These are phyloP conservation scores for Zea mays DNA, from an alignment of 176 grass and related monocot species.

Conservation along the genomic window DNA sequence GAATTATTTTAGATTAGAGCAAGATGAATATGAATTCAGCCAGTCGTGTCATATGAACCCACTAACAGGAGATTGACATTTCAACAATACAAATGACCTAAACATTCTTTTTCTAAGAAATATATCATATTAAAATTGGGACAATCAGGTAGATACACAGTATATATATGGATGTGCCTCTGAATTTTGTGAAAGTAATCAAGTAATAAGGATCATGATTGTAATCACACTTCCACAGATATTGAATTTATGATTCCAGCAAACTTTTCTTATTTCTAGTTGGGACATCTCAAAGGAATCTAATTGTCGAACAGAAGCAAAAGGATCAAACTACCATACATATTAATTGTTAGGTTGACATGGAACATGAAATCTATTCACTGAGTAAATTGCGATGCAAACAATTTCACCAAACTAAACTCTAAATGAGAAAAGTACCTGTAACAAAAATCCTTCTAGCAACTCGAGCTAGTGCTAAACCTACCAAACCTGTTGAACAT, in stretches of 20 bases:
- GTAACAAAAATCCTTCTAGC: constrained; percentile 68
- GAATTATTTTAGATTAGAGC: not conserved
- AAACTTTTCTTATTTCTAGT: not conserved
- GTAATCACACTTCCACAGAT: not conserved
- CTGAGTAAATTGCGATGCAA: not conserved
- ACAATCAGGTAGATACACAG: not conserved
- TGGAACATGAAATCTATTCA: not conserved
- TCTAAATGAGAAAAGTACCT: constrained; percentile 43
- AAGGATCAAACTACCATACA: not conserved
- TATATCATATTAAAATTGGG: not conserved
- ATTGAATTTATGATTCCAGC: not conserved
- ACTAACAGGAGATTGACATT: not conserved
- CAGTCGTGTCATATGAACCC: not conserved
- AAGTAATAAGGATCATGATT: not conserved
- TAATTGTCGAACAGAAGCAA: not conserved
- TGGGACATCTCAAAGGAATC: not conserved
- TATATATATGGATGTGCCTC: not conserved
- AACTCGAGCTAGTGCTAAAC: constrained; percentile 55
- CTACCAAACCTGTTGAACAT: constrained; percentile 67
- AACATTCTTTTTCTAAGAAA: not conserved
- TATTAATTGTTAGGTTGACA: not conserved
- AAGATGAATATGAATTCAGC: not conserved
- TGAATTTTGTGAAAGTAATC: not conserved
- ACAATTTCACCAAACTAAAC: not conserved
- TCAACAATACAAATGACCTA: not conserved